Percentiles rank a stretch among this genome's conserved stretches.
Conservation (phyloP, 257 asterid species). For the Fraxinus cuspidata region DNA sequence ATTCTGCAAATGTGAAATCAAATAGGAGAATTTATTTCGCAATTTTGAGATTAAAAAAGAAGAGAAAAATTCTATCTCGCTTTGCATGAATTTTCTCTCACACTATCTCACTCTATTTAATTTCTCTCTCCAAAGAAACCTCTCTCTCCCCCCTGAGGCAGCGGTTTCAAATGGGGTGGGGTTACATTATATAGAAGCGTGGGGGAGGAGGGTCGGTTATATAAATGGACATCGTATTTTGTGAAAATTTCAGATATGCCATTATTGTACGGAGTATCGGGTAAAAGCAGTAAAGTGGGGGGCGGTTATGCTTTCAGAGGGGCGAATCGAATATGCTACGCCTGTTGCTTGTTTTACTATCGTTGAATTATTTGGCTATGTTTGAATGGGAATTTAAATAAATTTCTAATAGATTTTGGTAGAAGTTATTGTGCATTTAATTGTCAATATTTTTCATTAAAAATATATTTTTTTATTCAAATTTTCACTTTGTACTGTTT, state of each 20-base stretch:
- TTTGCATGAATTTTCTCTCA: conserved; percentile 25
- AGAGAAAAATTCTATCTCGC: conserved; percentile 8
- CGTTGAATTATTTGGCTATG: too few relatives aligned
- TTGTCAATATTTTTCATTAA: too few relatives aligned
- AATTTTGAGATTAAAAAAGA: neutral
- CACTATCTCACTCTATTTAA: conserved; percentile 36
- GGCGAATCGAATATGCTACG: conserved; percentile 26
- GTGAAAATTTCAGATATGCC: conserved; percentile 50
- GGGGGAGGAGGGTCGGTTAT: conserved; percentile 17
- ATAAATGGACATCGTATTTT: conserved; percentile 25
- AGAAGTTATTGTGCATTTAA: too few relatives aligned
- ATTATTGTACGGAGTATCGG: conserved; percentile 29
- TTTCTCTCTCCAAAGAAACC: conserved; percentile 23
- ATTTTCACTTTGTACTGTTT: too few relatives aligned
- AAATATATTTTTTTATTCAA: too few relatives aligned
- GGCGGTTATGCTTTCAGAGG: conserved; percentile 36
- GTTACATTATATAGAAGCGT: conserved; percentile 50
- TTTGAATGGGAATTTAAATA: too few relatives aligned
- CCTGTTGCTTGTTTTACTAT: conserved; percentile 21
- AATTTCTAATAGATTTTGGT: too few relatives aligned
- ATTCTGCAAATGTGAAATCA: conserved; percentile 19
- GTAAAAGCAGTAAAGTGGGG: conserved; percentile 30
- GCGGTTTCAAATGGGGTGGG: conserved; percentile 48
- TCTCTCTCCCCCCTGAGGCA: conserved; percentile 38
- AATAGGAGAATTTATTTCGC: conserved; percentile 11